phyloP scores from a whole-genome alignment of 1,284 basidiomycete genomes.

The Caloboletus firmus region DNA sequence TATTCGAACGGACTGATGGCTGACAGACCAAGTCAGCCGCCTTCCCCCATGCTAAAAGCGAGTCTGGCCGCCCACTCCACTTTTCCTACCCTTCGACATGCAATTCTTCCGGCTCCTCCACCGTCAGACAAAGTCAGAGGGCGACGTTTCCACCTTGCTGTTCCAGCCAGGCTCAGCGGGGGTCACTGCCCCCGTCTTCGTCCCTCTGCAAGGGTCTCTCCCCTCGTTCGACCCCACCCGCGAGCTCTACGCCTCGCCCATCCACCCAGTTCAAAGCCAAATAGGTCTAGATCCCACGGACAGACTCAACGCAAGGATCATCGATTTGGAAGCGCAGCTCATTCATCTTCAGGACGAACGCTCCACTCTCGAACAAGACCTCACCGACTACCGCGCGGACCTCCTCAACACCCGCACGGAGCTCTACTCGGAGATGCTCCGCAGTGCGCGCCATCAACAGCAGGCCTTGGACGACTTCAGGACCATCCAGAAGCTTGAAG shows the following conservation, averaged over 20 bases:
- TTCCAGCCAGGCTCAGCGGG: constrained; percentile 6
- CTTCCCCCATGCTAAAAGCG: constrained; percentile 16
- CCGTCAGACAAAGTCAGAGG: constrained; percentile 39
- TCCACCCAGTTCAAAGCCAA: not conserved
- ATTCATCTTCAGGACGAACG: constrained; percentile 16
- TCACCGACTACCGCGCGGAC: constrained; percentile 33
- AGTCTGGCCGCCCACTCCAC: not conserved
- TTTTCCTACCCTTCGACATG: constrained; percentile 25
- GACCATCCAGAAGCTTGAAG: constrained; percentile 31
- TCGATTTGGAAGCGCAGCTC: constrained; percentile 16
- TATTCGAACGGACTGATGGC: constrained; percentile 2
- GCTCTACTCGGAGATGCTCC: constrained; percentile 34
- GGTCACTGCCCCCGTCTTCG: constrained; percentile 19
- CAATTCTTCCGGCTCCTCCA: constrained; percentile 39
- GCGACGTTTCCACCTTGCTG: constrained; percentile 32
- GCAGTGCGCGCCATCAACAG: constrained; percentile 23
- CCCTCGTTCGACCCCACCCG: constrained; percentile 27
- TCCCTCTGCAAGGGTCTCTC: constrained; percentile 20
- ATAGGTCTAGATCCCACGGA: not conserved
- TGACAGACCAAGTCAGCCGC: constrained; percentile 24
- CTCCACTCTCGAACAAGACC: constrained; percentile 23
- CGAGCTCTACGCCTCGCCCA: constrained; percentile 24
- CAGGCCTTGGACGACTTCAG: constrained; percentile 31
- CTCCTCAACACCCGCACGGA: constrained; percentile 32
- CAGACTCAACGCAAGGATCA: constrained; percentile 9